Evolutionary conservation across 176 grass and related monocot species (phyloP), one percentile per base, ranked within the genome.

Genomic region (Carex parvula): DNA sequence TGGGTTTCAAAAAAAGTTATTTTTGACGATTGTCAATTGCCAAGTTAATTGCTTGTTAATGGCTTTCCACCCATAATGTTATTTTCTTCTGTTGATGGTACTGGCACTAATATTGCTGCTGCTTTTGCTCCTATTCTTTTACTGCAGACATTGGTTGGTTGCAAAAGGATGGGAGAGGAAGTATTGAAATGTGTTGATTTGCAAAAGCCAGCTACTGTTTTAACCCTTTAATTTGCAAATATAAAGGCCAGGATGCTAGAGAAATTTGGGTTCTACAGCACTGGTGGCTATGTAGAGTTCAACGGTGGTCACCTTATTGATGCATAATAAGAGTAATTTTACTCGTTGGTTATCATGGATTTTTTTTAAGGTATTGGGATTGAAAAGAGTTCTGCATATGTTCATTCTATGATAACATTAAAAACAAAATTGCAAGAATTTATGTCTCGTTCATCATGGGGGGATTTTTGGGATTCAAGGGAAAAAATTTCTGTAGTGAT

Each of bases 101-200:
- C 29, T 22, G 54, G 6, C 15, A 37, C 17, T 20, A 39, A 61
- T 83, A 48, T 86, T 46, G n/a, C 71, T 80, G 22, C 33, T 66
- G 1, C 21, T 58, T 22, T n/a, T 5, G 0, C 57, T 83, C 30
- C 24, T 48, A 16, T 57, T 33, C 64, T 89, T 58, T 13, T 16
- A 17, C 39, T 61, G 30, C 87, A 99, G 96, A 90, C 89, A 64
- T 44, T 94, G 85, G 90, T 99, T 18, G 96, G 96, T 57, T 99
- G 96, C 91, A 94, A 95, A 86, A 88, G 24, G n/a, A 95, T 99
- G 96, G 96, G 96, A 21, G 91, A 92, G 67, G 93, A 99, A 88
- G 93, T 99, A 17, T 70, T 99, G 54, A 95, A 87, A 70, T 83
- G 88, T 20, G 85, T 92, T 5, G 87, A 99, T 32, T 88, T 85